phyloP scores from a whole-genome alignment of 2,329 filamentous ascomycete species.

The Chaetomiaceae sp. region DNA sequence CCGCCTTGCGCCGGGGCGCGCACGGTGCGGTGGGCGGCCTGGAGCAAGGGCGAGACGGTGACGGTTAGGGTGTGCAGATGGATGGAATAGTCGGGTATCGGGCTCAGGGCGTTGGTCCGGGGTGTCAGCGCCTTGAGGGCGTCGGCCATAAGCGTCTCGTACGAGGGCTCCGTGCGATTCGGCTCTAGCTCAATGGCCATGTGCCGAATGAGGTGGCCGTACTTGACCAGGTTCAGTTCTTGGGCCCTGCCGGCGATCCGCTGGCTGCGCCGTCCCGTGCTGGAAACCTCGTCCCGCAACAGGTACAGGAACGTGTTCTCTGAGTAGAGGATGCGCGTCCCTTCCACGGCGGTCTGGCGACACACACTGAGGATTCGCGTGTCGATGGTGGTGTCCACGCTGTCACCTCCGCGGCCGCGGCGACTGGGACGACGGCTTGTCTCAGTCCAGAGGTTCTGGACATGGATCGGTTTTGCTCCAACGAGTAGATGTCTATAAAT shows the following conservation, averaged over 20 bases:
- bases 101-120: background rate
- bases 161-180: slow-evolving; percentile 30
- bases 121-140: slow-evolving; percentile 13
- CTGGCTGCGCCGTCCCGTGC: background rate
- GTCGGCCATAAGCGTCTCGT: slow-evolving; percentile 19
- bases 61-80: slow-evolving; percentile 38
- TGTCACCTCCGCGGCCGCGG: background rate
- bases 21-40: background rate
- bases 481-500: slow-evolving; percentile 30
- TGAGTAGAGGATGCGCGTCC: slow-evolving; percentile 39
- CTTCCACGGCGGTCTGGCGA: slow-evolving; percentile 32
- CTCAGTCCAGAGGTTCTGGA: slow-evolving; percentile 30
- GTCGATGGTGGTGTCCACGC: slow-evolving; percentile 25
- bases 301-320: slow-evolving; percentile 43
- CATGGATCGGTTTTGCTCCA: slow-evolving; percentile 27
- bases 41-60: slow-evolving; percentile 27
- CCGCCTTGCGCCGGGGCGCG: background rate
- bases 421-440: slow-evolving; percentile 2
- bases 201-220: slow-evolving; percentile 36
- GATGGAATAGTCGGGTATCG: background rate
- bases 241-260: background rate
- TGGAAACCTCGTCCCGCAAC: slow-evolving; percentile 33
- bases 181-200: slow-evolving; percentile 39
- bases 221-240: slow-evolving; percentile 31
- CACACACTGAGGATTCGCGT: slow-evolving; percentile 35